Percentiles rank a stretch among this genome's conserved stretches.
Conservation (phyloP, 2,329 filamentous ascomycete genomes). For the Alternaria sp. region DNA sequence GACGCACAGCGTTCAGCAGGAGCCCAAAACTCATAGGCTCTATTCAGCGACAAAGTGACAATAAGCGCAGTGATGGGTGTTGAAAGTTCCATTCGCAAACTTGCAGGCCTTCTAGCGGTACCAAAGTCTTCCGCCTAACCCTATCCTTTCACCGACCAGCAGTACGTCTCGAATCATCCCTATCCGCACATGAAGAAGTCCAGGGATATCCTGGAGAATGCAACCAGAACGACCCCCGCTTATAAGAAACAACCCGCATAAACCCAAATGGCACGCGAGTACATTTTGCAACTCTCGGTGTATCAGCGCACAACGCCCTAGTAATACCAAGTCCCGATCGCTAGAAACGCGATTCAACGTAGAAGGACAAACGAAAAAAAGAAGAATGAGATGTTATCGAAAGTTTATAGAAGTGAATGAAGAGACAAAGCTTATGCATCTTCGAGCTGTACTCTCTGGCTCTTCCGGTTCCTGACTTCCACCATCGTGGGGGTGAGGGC, state of each 20-base stretch:
- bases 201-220: background rate
- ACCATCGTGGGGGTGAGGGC: conserved; percentile 46
- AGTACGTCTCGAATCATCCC: conserved; percentile 5
- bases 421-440: conserved; percentile 29
- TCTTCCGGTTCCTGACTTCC: conserved; percentile 45
- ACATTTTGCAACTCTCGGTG: conserved; percentile 4
- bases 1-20: background rate
- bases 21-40: background rate
- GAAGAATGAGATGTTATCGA: background rate
- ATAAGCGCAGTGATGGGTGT: background rate
- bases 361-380: background rate
- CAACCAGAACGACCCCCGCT: conserved; percentile 7
- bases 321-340: background rate
- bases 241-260: conserved; percentile 1
- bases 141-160: conserved; percentile 8
- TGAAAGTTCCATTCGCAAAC: background rate
- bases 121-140: background rate
- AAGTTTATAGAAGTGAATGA: conserved; percentile 2
- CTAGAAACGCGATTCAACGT: conserved; percentile 3
- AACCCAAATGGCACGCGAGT: conserved; percentile 2
- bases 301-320: conserved; percentile 7
- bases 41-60: background rate
- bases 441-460: conserved; percentile 45
- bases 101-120: background rate
- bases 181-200: background rate